Base-by-base conservation (phyloP, 2,329 filamentous ascomycete genomes). In the Fusarium udum region DNA sequence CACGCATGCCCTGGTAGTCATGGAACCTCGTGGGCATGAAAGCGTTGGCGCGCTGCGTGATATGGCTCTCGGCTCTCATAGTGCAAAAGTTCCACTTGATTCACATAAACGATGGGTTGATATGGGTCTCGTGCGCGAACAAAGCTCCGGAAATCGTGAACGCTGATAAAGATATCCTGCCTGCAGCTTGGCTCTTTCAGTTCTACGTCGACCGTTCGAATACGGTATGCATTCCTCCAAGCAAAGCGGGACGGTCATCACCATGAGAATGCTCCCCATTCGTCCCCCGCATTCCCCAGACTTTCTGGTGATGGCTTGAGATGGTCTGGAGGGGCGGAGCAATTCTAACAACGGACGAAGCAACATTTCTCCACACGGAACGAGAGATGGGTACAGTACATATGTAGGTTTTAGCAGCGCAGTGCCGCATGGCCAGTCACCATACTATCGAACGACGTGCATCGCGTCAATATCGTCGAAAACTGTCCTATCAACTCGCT, bases 211-310 rank as follows among this genome's bases (percentile, higher is more conserved):
- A 73, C 69, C 69, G 64, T 69, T 60, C 55, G 55, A 52, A 49
- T 45, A 49, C 39, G 40, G 24, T 49, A 28, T 39, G 31, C 60
- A 65, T 46, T 52, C 32, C 36, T 56, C 31, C 20, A 48, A 26
- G 39, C 40, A 45, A 45, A 48, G 61, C 68, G 61, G 51, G 52
- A 71, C 46, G 42, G 69, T 59, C 62, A 71, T 62, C 34, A 31
- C 28, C 15, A 52, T 34, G 53, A 61, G 24, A 46, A 69, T 61
- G 31, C 32, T 56, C 53, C 64, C 58, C 40, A 62, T 64, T 62
- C 60, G 67, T 59, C 55, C 71, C 71, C 71, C 71, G 51, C 71
- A 74, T 74, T 73, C 71, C 71, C 71, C 71, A 72, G 71, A 74
- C 67, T 72, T 62, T 62, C 57, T 10, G 57, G 51, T 61, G 59